These are phyloP conservation scores for Acer saccharum DNA, from an alignment of 345 rosid genomes.

Conservation along the genomic window DNA sequence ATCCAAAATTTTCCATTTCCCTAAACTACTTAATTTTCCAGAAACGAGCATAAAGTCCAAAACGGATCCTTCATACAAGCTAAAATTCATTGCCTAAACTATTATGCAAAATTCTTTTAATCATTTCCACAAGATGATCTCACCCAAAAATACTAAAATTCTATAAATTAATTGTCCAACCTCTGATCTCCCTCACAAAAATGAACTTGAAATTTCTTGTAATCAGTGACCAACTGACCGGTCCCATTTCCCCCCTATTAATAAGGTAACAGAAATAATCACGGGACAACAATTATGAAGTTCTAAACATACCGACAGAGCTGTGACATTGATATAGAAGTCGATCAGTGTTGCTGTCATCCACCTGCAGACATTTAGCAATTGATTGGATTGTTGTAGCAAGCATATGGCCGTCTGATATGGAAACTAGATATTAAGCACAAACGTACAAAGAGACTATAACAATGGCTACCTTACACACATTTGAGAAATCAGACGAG, in stretches of 20 bases:
- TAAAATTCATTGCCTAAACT: neutral
- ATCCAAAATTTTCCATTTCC: neutral
- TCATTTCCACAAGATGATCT: too few relatives aligned
- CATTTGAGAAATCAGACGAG: neutral
- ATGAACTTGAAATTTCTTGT: too few relatives aligned
- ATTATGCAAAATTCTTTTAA: too few relatives aligned
- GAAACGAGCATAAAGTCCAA: neutral
- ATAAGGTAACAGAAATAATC: neutral
- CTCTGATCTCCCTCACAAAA: too few relatives aligned
- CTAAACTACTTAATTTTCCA: neutral
- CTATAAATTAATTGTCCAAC: too few relatives aligned
- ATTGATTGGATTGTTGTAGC: neutral
- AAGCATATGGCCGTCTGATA: neutral
- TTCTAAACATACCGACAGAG: constrained; percentile 61
- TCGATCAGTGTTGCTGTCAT: constrained; percentile 65
- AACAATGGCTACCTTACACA: neutral
- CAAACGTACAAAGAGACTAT: neutral
- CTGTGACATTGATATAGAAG: constrained; percentile 69
- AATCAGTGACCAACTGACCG: too few relatives aligned
- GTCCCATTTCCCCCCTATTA: neutral
- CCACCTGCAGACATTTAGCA: constrained; percentile 58
- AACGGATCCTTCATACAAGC: neutral
- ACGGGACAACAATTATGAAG: neutral
- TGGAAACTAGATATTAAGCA: neutral
- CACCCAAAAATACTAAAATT: too few relatives aligned